Evolutionary conservation across 225 moss, liverwort and hornwort species (phyloP).

Genomic region (Pseudoscleropodium purum): DNA sequence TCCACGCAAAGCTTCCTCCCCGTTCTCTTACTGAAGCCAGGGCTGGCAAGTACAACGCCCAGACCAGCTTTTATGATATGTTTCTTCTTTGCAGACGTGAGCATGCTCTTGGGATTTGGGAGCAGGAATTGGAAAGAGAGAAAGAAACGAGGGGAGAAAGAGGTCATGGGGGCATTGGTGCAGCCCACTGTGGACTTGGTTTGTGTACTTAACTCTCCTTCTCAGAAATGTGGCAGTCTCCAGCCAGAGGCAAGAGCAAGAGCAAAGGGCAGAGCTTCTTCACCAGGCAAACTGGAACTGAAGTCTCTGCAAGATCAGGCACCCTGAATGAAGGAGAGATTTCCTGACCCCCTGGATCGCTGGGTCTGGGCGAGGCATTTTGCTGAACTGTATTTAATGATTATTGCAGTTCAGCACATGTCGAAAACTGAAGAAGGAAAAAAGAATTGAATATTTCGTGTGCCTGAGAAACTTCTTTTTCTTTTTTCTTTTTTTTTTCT

Average conservation of each 20-base stretch:
- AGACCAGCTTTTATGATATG: neutral
- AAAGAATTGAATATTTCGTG: neutral
- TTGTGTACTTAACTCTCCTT: neutral
- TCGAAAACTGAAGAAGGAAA: neutral
- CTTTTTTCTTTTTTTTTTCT: no score
- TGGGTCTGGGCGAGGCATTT: neutral
- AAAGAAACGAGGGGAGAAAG: neutral
- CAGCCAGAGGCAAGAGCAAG: no score
- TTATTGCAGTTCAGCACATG: neutral
- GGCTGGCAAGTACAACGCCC: neutral
- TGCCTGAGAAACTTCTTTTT: no score
- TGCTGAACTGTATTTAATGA: neutral
- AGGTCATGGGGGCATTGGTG: neutral
- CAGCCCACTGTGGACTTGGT: no score
- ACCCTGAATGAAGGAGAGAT: neutral
- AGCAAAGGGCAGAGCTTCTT: no score
- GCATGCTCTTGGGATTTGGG: neutral
- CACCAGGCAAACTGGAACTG: no score
- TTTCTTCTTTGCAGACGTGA: neutral
- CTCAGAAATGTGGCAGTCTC: no score
- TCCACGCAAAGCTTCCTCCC: no score
- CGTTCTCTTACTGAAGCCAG: no score
- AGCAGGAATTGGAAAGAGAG: neutral
- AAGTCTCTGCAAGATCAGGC: neutral
- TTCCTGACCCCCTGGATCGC: neutral